Evolutionary conservation across 768 basidiomycete genomes (phyloP), one percentile per base, ranked within the genome.

Genomic region (Termitomyces sp.): DNA sequence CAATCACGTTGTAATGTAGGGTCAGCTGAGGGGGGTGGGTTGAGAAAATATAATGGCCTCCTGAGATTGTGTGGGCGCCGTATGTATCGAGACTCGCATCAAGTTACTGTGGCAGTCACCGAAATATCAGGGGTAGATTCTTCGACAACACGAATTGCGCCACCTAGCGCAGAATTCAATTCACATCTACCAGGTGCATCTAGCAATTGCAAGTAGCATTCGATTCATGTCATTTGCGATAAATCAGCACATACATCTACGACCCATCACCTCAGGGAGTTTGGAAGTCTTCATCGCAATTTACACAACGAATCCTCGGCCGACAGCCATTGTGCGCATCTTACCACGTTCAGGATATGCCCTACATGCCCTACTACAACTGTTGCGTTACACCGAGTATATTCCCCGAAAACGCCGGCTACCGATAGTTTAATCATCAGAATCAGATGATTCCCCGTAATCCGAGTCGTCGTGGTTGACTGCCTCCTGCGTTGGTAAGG

Each of bases 391-490:
- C 24, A n/a, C 34, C 18, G 18, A 27, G 26, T 51, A n/a, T 12
- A n/a, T 18, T 22, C 24, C 36, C 49, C 4, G 3, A 26, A 24
- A 37, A 51, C 45, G 43, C 45, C 37, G 18, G 18, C 26, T 26
- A 16, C 10, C 37, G 37, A 46, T 30, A 20, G 14, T 46, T 57
- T 36, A 61, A 45, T 57, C 48, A 33, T 59, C 62, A 18, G 55
- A 61, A 48, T 62, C 53, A 2, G 60, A 59, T 32, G 62, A 64
- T 33, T 59, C 52, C 47, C 62, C 62, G 30, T 59, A 58, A 45
- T 65, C 62, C 14, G 64, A 68, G 48, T 70, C 71, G 43, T 65
- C 64, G 57, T 51, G 33, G 12, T 37, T 32, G 34, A 52, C 47
- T 24, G 36, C 40, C 4, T 32, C 27, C 10, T 47, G 45, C 12